phyloP scores from a whole-genome alignment of 345 rosid species.

The Arabis hirsuta region DNA sequence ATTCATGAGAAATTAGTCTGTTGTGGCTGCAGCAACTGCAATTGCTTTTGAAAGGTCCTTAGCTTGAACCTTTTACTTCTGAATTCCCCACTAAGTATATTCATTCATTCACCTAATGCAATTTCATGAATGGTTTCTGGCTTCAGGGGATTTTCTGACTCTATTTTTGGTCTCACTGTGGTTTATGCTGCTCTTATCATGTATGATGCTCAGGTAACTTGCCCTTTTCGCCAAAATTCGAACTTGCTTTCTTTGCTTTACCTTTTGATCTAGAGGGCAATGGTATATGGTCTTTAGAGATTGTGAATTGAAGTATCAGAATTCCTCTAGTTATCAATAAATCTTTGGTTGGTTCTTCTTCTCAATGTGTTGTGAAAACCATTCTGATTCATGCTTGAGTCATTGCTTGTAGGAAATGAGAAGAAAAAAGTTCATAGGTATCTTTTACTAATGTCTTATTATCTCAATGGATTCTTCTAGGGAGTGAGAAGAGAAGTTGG shows the following conservation, averaged over 20 bases:
- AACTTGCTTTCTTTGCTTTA: constrained; percentile 1
- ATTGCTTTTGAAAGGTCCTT: constrained; percentile 84
- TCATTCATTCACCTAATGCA: not conserved
- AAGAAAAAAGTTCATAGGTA: not conserved
- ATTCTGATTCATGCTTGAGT: not conserved
- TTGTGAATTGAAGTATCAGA: constrained; percentile 1
- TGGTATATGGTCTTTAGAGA: not conserved
- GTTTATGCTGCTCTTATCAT: constrained; percentile 87
- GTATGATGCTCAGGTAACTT: constrained; percentile 87
- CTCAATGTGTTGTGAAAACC: constrained; percentile 1
- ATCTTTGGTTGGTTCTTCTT: not conserved
- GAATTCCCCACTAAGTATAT: not conserved
- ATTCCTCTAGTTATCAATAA: not conserved
- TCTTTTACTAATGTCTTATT: not conserved
- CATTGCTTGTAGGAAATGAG: not conserved
- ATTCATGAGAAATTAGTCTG: constrained; percentile 56
- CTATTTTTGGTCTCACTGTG: constrained; percentile 71
- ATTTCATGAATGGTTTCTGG: not conserved
- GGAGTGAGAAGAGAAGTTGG: constrained; percentile 98
- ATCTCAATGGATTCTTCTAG: constrained; percentile 23
- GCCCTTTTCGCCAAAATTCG: not conserved
- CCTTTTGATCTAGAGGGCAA: constrained; percentile 15
- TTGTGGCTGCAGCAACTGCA: constrained; percentile 80
- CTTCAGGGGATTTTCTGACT: constrained; percentile 84
- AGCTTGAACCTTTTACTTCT: constrained; percentile 2